These are phyloP conservation scores for Parastagonospora avenae DNA, from an alignment of 2,329 filamentous ascomycete species.

Conservation along the genomic window DNA sequence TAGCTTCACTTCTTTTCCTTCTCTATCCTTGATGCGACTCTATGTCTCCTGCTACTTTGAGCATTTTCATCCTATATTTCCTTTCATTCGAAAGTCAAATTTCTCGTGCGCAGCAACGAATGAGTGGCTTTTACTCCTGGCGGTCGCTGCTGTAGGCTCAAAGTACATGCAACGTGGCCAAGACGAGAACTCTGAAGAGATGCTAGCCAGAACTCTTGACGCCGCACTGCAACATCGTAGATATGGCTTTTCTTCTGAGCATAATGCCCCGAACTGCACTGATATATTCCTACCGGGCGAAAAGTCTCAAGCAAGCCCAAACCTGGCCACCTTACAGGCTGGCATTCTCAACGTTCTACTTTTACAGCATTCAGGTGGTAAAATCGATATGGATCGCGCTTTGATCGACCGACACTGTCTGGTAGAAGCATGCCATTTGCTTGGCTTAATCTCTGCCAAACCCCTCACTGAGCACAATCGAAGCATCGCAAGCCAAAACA, in stretches of 20 bases:
- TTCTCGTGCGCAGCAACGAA: slow-evolving; percentile 10
- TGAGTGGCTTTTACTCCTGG: slow-evolving; percentile 28
- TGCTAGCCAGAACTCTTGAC: slow-evolving; percentile 4
- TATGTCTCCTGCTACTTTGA: slow-evolving; percentile 33
- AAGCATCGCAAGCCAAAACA: not conserved
- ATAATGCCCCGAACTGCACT: not conserved
- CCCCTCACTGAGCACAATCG: not conserved
- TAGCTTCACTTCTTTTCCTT: slow-evolving; percentile 21
- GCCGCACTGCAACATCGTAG: not conserved
- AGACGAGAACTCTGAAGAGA: not conserved
- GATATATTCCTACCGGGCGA: not conserved
- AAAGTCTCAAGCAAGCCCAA: not conserved
- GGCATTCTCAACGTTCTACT: slow-evolving; percentile 13
- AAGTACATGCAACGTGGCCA: slow-evolving; percentile 19
- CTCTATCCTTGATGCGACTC: slow-evolving; percentile 19
- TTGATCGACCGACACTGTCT: slow-evolving; percentile 6
- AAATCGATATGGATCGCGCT: slow-evolving; percentile 6
- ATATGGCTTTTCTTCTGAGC: slow-evolving; percentile 2
- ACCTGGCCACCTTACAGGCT: slow-evolving; percentile 9
- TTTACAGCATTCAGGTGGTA: slow-evolving; percentile 13
- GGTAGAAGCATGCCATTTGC: slow-evolving; percentile 9
- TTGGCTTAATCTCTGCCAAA: slow-evolving; percentile 2
- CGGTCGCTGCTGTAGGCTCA: slow-evolving; percentile 34
- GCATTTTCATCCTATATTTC: slow-evolving; percentile 33
- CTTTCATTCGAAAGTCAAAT: slow-evolving; percentile 31